A percentile compares a stretch with the other conserved stretches of the same genome.
phyloP scores from a whole-genome alignment of 148 eudicot genomes.

The Vaccinium vitisidaea region DNA sequence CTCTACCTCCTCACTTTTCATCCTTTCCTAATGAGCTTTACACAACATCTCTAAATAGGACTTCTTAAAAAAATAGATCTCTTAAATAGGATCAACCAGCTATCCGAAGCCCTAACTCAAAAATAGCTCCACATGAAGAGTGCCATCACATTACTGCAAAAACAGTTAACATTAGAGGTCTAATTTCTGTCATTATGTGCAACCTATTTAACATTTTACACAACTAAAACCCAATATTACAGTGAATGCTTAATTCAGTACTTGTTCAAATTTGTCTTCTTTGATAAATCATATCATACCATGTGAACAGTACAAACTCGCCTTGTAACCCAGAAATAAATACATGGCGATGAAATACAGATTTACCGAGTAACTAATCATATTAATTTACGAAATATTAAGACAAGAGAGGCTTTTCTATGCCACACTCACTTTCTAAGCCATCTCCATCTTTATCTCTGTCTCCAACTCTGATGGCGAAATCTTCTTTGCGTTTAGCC shows the following conservation, averaged over 20 bases:
- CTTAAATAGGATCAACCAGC: background rate
- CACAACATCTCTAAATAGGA: no score
- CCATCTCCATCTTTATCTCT: constrained; percentile 8
- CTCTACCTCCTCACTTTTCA: background rate
- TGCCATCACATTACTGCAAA: background rate
- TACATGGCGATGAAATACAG: background rate
- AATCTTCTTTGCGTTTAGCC: constrained; percentile 69
- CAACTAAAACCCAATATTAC: background rate
- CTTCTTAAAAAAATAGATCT: no score
- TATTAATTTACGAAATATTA: background rate
- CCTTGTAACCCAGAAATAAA: background rate
- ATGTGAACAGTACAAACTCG: background rate
- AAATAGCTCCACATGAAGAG: background rate
- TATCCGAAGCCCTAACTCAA: background rate
- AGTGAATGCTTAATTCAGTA: background rate
- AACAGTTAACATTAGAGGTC: background rate
- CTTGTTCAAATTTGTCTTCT: background rate
- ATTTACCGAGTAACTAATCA: background rate
- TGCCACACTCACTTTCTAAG: constrained; percentile 23
- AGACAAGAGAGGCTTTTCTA: constrained; percentile 37
- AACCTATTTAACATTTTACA: background rate
- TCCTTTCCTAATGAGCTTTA: background rate
- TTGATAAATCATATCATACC: background rate
- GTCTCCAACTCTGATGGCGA: constrained; percentile 8
- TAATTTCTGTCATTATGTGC: background rate